Percentiles rank a stretch among this genome's conserved stretches.
These are phyloP conservation scores for Apiotrichum akiyoshidainum DNA, from an alignment of 1,284 basidiomycete genomes.

Conservation along the genomic window DNA sequence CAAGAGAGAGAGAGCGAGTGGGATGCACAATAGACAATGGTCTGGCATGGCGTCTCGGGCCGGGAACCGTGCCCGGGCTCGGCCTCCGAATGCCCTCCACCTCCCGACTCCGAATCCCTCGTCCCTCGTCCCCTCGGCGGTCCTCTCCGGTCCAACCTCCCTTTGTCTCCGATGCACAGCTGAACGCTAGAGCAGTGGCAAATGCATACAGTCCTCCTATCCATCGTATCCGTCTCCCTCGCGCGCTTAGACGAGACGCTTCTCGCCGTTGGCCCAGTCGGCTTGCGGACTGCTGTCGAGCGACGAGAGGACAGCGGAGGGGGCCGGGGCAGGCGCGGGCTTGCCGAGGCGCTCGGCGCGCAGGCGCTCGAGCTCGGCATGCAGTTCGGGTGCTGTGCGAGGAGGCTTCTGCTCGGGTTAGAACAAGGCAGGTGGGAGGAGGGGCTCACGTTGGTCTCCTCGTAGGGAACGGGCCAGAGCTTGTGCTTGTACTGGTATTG, in stretches of 20 bases:
- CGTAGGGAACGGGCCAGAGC: slow-evolving; percentile 43
- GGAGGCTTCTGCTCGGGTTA: slow-evolving; percentile 34
- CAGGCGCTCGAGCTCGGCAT: slow-evolving; percentile 35
- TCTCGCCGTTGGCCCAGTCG: slow-evolving; percentile 23
- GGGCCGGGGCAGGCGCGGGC: background rate
- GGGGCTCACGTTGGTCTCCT: slow-evolving; percentile 42
- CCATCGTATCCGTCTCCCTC: background rate
- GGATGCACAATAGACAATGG: too few relatives aligned
- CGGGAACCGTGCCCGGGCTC: too few relatives aligned
- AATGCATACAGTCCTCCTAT: slow-evolving; percentile 12
- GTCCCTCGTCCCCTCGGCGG: too few relatives aligned
- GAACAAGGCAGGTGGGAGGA: background rate
- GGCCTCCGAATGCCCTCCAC: too few relatives aligned
- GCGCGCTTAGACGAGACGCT: slow-evolving; percentile 18
- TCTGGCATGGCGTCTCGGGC: too few relatives aligned
- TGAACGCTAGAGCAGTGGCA: background rate
- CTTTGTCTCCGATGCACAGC: too few relatives aligned
- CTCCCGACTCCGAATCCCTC: too few relatives aligned
- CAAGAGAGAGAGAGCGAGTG: too few relatives aligned
- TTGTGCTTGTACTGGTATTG: slow-evolving; percentile 36
- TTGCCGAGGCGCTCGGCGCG: slow-evolving; percentile 24
- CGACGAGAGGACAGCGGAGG: background rate
- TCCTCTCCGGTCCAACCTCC: too few relatives aligned
- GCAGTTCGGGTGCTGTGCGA: slow-evolving; percentile 30
- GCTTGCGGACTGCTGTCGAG: slow-evolving; percentile 5